These are phyloP conservation scores for Pichia membranifaciens DNA, from an alignment of 805 yeast species.

Conservation along the genomic window DNA sequence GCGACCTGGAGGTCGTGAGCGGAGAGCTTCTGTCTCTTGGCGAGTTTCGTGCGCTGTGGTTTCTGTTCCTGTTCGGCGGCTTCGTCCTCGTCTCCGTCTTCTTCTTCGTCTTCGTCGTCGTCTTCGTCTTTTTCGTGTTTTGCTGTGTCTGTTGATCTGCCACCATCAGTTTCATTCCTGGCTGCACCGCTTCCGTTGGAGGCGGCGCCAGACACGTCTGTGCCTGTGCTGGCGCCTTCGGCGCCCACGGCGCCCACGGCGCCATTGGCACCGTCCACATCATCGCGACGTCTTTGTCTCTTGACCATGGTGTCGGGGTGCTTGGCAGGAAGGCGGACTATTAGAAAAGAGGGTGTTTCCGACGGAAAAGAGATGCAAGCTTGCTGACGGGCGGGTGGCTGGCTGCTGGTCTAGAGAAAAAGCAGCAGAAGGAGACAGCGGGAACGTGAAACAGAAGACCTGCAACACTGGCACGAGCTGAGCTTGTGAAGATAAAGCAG, in stretches of 20 bases:
- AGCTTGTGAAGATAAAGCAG: too few species aligned
- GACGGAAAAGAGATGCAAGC: too few species aligned
- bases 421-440: too few species aligned
- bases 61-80: background rate
- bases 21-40: constrained; percentile 33
- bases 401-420: background rate
- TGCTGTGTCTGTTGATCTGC: background rate
- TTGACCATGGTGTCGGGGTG: background rate
- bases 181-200: too few species aligned
- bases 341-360: too few species aligned
- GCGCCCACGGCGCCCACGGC: too few species aligned
- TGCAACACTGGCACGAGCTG: too few species aligned
- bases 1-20: constrained; percentile 88
- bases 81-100: constrained; percentile 11
- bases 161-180: too few species aligned
- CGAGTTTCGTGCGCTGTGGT: constrained; percentile 10
- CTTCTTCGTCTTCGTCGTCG: constrained; percentile 13
- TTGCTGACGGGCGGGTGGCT: background rate
- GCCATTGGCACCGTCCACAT: background rate
- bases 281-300: background rate
- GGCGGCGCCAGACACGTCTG: background rate
- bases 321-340: background rate
- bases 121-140: constrained; percentile 14
- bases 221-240: too few species aligned
- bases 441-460: too few species aligned